These are phyloP conservation scores for Ceratobasidium sp. DNA, from an alignment of 1,284 basidiomycete genomes.

Conservation along the genomic window DNA sequence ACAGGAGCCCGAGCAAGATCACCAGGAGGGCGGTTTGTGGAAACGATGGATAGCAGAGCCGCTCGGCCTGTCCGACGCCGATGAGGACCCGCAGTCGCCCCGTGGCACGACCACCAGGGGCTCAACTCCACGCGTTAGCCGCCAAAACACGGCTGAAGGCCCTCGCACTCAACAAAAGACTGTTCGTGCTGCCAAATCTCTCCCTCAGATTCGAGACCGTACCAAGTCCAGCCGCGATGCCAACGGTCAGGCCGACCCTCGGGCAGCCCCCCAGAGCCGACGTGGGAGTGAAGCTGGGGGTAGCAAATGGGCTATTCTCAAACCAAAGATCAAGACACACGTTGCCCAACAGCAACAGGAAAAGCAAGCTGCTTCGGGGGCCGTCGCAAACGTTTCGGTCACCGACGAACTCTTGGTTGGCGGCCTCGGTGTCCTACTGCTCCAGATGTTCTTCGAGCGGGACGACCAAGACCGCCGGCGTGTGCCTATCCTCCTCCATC, in stretches of 20 bases:
- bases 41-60: conserved; percentile 40
- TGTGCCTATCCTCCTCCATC: conserved; percentile 87
- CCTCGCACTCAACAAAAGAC: conserved; percentile 28
- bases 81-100: conserved; percentile 27
- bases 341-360: conserved; percentile 1
- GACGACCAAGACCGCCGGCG: conserved; percentile 87
- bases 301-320: conserved; percentile 37
- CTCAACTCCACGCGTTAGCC: conserved; percentile 29
- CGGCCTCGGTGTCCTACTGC: conserved; percentile 81
- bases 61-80: conserved; percentile 31
- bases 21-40: conserved; percentile 39
- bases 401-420: conserved; percentile 86
- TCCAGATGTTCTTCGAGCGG: conserved; percentile 89
- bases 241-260: neutral
- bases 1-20: conserved; percentile 12
- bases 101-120: conserved; percentile 24
- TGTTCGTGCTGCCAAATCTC: conserved; percentile 29
- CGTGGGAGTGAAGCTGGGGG: conserved; percentile 29
- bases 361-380: conserved; percentile 12
- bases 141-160: conserved; percentile 28
- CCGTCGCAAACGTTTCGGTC: conserved; percentile 67
- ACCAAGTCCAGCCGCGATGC: conserved; percentile 12
- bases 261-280: conserved; percentile 20
- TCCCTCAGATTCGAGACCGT: conserved; percentile 25
- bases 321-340: conserved; percentile 30